Base-by-base conservation (phyloP, 2,329 filamentous ascomycete species). In the Trichoderma asperellum region DNA sequence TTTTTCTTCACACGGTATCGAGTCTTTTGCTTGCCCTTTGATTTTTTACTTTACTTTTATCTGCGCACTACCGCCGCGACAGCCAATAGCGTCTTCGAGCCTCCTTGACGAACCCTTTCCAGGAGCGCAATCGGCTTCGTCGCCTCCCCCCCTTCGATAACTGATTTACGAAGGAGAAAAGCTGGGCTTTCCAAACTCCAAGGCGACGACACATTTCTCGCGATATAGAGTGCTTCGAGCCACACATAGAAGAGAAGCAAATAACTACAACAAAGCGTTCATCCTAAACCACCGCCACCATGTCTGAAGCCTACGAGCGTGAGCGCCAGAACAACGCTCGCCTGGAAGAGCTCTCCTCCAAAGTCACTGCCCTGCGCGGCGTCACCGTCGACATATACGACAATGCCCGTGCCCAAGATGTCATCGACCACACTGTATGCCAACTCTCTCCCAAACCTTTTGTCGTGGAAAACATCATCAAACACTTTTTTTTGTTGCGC, bases 321-420 rank as follows among this genome's bases (percentile, higher is more conserved):
- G 91, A 93, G 83, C 87, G 88, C 78, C 96, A 99, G 82, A 99
- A 99, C 84, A 97, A 98, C 82, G 90, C 92, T 74, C 94, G 95
- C 75, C 92, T 99, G 68, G 91, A 95, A 76, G 94, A 97, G 79
- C 91, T 99, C 47, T 92, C 92, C 18, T 87, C 89, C 73, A 99
- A 99, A 83, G 94, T 98, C 68, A 92, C 92, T 21, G 93, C 94
- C 64, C 88, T 99, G 72, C 93, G 95, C 77, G 92, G 92, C 80
- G 93, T 99, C 62, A 99, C 96, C 53, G 89, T 98, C 73, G 94
- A 99, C 83, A 99, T 99, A 77, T 97, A 98, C 86, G 94, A 98
- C 82, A 94, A 96, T 79, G 96, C 96, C 61, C 89, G 93, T 70
- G 89, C 92, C 75, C 95, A 98, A 76, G 89, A 92, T 73, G 88